Percentiles rank a stretch among this genome's conserved stretches.
These are phyloP conservation scores for Aegilops tauschii DNA, from an alignment of 176 grass and related monocot species.

Conservation along the genomic window DNA sequence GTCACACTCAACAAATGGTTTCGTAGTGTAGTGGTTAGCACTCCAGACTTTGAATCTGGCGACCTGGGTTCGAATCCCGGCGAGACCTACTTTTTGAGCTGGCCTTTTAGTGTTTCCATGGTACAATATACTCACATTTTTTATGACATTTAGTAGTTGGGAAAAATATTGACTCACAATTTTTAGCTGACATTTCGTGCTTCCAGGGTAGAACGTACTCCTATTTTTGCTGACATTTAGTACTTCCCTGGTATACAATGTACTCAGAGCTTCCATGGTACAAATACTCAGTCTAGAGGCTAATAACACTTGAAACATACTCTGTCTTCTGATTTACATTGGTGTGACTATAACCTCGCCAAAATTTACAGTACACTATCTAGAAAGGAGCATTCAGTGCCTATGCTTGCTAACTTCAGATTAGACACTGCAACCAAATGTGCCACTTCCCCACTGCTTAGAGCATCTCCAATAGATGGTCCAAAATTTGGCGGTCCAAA, in stretches of 20 bases:
- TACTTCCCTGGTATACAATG: neutral
- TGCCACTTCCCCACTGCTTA: neutral
- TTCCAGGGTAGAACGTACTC: no score
- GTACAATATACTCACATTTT: neutral
- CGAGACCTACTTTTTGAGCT: neutral
- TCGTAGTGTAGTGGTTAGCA: constrained; percentile 98
- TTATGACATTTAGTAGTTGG: neutral
- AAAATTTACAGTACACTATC: constrained; percentile 10
- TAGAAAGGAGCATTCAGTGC: constrained; percentile 34
- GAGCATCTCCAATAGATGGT: no score
- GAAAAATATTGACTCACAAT: no score
- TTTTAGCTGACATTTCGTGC: neutral
- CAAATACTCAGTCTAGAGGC: neutral
- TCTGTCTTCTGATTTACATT: constrained; percentile 11
- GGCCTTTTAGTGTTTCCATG: neutral
- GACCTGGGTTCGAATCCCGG: constrained; percentile 99
- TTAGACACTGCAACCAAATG: neutral
- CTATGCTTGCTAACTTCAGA: neutral
- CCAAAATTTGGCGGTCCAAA: no score
- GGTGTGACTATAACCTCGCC: neutral
- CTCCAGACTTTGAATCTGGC: constrained; percentile 99
- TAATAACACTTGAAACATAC: constrained; percentile 26
- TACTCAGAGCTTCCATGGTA: neutral
- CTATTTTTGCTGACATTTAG: no score
- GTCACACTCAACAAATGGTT: constrained; percentile 12